phyloP scores from a whole-genome alignment of 2,329 filamentous ascomycete genomes.

The Trichophyton schoenleinii region DNA sequence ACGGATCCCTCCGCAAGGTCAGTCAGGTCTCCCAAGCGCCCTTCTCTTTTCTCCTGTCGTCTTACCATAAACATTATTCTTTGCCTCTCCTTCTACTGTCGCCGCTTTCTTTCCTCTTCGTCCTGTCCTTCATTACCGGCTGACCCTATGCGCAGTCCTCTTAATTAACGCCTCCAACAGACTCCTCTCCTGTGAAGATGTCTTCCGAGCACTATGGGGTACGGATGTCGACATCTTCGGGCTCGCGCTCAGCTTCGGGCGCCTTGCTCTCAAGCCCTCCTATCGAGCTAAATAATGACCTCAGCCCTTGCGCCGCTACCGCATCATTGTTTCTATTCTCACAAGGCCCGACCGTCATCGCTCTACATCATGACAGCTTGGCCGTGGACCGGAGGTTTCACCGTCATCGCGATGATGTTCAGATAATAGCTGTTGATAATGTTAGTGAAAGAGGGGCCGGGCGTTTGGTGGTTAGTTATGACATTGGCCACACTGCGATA shows the following conservation, averaged over 20 bases:
- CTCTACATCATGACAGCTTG: slow-evolving; percentile 83
- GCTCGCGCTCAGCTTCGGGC: slow-evolving; percentile 44
- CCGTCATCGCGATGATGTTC: slow-evolving; percentile 69
- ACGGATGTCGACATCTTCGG: slow-evolving; percentile 48
- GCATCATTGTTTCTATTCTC: slow-evolving; percentile 83
- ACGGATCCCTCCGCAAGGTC: not conserved
- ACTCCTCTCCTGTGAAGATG: slow-evolving; percentile 17
- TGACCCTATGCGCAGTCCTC: not conserved
- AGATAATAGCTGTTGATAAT: slow-evolving; percentile 79
- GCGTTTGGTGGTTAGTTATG: slow-evolving; percentile 81
- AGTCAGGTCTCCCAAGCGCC: not conserved
- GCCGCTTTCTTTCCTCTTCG: not conserved
- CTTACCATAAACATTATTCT: not conserved
- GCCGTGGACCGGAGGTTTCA: slow-evolving; percentile 79
- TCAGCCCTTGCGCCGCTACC: slow-evolving; percentile 83
- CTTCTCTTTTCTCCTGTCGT: not conserved
- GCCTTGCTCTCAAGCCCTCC: slow-evolving; percentile 27
- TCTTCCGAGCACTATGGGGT: slow-evolving; percentile 44
- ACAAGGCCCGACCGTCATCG: slow-evolving; percentile 67
- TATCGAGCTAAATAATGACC: slow-evolving; percentile 37
- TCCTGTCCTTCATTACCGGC: not conserved
- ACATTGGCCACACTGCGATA: slow-evolving; percentile 79
- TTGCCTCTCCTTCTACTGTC: not conserved
- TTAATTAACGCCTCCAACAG: not conserved
- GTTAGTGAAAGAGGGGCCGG: slow-evolving; percentile 77